phyloP scores from a whole-genome alignment of 1,139 yeast genomes.

The Yamadazyma spencermartinsiae region DNA sequence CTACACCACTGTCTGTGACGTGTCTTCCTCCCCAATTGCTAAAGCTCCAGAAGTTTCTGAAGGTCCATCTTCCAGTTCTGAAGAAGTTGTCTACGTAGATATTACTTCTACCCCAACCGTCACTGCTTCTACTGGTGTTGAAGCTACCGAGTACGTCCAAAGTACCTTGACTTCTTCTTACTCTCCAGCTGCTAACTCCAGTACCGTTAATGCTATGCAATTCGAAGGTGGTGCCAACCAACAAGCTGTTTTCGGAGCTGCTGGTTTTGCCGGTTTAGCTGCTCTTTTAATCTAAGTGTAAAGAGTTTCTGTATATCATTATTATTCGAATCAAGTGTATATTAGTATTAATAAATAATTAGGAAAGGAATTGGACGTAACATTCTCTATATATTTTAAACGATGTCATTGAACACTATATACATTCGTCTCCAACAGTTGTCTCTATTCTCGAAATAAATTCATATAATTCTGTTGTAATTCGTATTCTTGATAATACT shows the following conservation, averaged over 20 bases:
- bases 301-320: background rate
- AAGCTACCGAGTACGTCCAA: constrained; percentile 35
- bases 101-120: constrained; percentile 36
- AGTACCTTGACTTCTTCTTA: constrained; percentile 31
- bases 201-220: constrained; percentile 23
- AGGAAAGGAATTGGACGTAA: background rate
- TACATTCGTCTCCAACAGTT: background rate
- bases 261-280: constrained; percentile 47
- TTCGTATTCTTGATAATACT: constrained; percentile 19
- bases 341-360: constrained; percentile 2
- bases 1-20: constrained; percentile 45
- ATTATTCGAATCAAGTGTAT: constrained; percentile 4
- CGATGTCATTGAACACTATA: background rate
- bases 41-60: constrained; percentile 20
- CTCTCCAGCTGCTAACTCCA: constrained; percentile 11
- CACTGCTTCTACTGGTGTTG: constrained; percentile 37
- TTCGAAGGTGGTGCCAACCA: constrained; percentile 33
- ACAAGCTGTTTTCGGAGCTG: constrained; percentile 35
- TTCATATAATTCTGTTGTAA: constrained; percentile 17
- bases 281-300: constrained; percentile 39
- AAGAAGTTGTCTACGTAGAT: constrained; percentile 26
- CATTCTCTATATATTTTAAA: background rate
- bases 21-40: constrained; percentile 26
- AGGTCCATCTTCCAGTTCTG: constrained; percentile 20
- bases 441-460: constrained; percentile 13